Evolutionary conservation across 306 rosid genomes (phyloP), one percentile per base, ranked within the genome.

Genomic region (Carpinus viminea): DNA sequence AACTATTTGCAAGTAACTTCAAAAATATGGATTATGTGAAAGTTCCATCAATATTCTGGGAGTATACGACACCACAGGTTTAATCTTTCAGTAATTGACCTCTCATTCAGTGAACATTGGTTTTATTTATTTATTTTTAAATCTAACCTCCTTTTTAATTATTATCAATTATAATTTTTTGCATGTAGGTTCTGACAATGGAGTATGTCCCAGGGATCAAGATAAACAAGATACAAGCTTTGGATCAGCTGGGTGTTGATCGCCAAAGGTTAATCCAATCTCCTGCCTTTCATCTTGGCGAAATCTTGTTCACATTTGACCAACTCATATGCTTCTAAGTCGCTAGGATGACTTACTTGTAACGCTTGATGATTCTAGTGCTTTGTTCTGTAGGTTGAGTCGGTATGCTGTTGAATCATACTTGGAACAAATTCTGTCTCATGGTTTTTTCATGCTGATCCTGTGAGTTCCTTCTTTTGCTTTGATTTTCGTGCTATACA

Each of bases 361-460:
- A 45, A 69, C 48, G 69, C 53, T n/a, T 72, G 56, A 71, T 59
- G 52, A 51, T 52, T 20, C 71, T 76, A 68, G 52, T 75, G 55
- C 78, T 70, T 47, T 82, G 60, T 75, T 78, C 76, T 85, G 70
- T 81, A 96, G 99, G 85, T 62, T 96, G 85, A 94, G 98, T 50
- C 89, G 98, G 45, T 96, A 89, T 89, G 99, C 98, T 66, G 99
- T 96, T 78, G 99, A 96, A 87, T 96, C 99, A 0, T 96, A 96
- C 89, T 85, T 96, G 90, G 99, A 96, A 79, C 99, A 96, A 82
- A 96, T 96, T 85, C 87, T 96, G 38, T 93, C 99, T 10, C 99
- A 96, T 84, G 99, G 99, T 68, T 96, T 96, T 96, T 96, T 90
- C 99, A 96, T 77, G 99, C 99, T 72, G 99, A 96, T 75, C 99